Evolutionary conservation across 148 eudicot species (phyloP).

Genomic region (Rhododendron henanense): DNA sequence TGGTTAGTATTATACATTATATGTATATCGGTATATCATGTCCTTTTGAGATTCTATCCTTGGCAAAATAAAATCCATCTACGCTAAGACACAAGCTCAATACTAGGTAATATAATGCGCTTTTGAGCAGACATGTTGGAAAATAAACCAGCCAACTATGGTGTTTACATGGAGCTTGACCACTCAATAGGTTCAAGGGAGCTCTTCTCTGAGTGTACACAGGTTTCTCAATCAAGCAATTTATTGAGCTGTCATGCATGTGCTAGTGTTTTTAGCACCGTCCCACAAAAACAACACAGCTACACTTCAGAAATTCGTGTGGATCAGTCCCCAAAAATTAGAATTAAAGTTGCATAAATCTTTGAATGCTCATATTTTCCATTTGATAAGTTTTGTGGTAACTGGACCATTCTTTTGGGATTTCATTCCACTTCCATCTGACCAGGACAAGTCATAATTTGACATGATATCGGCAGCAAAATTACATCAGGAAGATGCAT

Average conservation of each 20-base stretch:
- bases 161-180: not conserved
- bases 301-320: not conserved
- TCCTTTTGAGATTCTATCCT: not conserved
- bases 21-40: not conserved
- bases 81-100: not conserved
- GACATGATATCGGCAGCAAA: not conserved
- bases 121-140: not conserved
- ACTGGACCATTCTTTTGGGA: not conserved
- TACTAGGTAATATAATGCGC: not conserved
- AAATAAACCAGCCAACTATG: not conserved
- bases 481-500: not conserved
- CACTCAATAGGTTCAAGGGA: not conserved
- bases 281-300: not conserved
- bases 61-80: not conserved
- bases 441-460: not conserved
- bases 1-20: not conserved
- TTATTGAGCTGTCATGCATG: not conserved
- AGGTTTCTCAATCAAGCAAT: not conserved
- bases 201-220: not conserved
- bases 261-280: not conserved
- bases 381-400: not conserved
- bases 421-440: conserved; percentile 4
- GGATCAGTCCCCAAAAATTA: not conserved
- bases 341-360: not conserved
- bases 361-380: not conserved